A percentile compares a stretch with the other conserved stretches of the same genome.
phyloP scores from a whole-genome alignment of 2,329 filamentous ascomycete species.

The Dothideomycetes sp. region DNA sequence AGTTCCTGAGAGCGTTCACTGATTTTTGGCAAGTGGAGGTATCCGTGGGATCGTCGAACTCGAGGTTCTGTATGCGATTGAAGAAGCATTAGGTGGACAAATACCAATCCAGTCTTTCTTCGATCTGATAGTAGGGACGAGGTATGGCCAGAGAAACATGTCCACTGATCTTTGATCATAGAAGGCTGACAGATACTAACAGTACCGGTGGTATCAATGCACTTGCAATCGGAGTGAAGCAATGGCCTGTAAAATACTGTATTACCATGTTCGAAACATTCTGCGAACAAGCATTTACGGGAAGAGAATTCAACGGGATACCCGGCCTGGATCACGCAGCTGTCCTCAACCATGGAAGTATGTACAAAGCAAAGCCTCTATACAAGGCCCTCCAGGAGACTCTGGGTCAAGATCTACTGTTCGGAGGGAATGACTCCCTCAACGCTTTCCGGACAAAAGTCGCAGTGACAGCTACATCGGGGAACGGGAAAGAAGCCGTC shows the following conservation, averaged over 20 bases:
- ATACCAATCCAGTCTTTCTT: constrained; percentile 39
- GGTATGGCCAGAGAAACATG: too few species aligned
- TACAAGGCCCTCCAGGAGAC: constrained; percentile 30
- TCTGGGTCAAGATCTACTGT: constrained; percentile 31
- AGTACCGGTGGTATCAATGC: constrained; percentile 39
- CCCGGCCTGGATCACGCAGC: constrained; percentile 28
- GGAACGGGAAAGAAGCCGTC: constrained; percentile 31
- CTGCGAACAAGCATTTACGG: constrained; percentile 35
- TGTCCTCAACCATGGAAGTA: constrained; percentile 16
- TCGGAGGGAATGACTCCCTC: constrained; percentile 24
- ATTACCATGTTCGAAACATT: constrained; percentile 31
- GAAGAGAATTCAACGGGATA: constrained; percentile 21
- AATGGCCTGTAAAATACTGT: constrained; percentile 32
- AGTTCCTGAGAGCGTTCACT: constrained; percentile 18
- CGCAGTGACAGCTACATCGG: constrained; percentile 35
- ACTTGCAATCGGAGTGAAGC: constrained; percentile 32
- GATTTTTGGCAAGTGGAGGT: constrained; percentile 32
- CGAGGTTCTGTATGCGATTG: constrained; percentile 34
- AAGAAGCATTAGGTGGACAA: constrained; percentile 30
- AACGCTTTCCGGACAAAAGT: constrained; percentile 25
- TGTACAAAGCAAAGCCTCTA: constrained; percentile 29
- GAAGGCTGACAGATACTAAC: constrained; percentile 10
- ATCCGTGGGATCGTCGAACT: constrained; percentile 39
- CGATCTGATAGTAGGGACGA: constrained; percentile 41
- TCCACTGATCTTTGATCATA: not conserved